These are phyloP conservation scores for Geotrichum bryndzae DNA, from an alignment of 1,139 yeast species.

Conservation along the genomic window DNA sequence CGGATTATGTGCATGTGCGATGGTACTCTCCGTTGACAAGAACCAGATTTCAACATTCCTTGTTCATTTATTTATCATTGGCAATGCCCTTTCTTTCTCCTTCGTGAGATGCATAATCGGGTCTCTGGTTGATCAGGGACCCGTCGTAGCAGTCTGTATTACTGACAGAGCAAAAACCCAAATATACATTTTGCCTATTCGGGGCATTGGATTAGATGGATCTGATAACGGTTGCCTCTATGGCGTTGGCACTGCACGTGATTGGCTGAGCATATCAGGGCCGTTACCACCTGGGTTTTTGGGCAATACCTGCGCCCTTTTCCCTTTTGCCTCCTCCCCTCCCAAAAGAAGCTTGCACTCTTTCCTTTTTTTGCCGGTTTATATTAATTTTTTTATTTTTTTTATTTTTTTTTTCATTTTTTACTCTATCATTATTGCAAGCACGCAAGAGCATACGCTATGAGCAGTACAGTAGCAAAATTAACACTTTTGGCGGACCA, in stretches of 20 bases:
- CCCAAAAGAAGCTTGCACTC: background rate
- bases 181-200: background rate
- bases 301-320: background rate
- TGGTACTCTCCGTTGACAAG: too few relatives aligned
- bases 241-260: background rate
- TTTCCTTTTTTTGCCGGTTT: background rate
- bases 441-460: background rate
- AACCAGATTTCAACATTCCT: too few relatives aligned
- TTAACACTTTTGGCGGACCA: conserved; percentile 36
- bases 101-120: too few relatives aligned
- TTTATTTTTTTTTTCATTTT: background rate
- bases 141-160: too few relatives aligned
- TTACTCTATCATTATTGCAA: background rate
- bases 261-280: background rate
- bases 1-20: background rate
- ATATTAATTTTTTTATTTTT: too few relatives aligned
- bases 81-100: too few relatives aligned
- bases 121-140: too few relatives aligned
- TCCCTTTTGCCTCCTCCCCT: background rate
- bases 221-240: background rate
- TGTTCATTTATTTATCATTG: too few relatives aligned
- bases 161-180: too few relatives aligned
- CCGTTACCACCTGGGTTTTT: too few relatives aligned
- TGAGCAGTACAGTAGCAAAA: conserved; percentile 15
- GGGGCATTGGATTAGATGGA: background rate